Evolutionary conservation across 805 yeast species (phyloP).

Genomic region (Lipomyces yamadae): DNA sequence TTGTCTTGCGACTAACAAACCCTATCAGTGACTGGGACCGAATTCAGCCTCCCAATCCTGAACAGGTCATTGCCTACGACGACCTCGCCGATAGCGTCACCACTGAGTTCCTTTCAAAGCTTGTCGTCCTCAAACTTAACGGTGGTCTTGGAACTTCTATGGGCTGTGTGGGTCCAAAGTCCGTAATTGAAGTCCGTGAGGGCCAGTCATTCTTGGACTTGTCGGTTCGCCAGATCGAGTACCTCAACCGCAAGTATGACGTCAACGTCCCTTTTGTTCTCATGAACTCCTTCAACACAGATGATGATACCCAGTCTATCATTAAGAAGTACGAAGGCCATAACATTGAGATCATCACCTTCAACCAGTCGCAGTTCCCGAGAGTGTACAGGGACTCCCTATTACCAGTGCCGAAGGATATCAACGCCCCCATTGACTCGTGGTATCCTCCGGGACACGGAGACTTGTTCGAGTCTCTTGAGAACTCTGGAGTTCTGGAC

Average conservation of each 20-base stretch:
- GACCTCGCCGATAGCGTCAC: conserved; percentile 49
- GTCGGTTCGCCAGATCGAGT: conserved; percentile 89
- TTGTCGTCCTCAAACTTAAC: conserved; percentile 93
- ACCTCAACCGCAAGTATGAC: conserved; percentile 85
- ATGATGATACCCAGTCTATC: conserved; percentile 90
- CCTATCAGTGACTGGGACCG: conserved; percentile 76
- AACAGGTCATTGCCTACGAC: conserved; percentile 84
- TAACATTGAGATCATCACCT: conserved; percentile 90
- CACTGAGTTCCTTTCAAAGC: conserved; percentile 65
- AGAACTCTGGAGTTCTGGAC: conserved; percentile 89
- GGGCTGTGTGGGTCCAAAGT: conserved; percentile 99
- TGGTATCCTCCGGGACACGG: conserved; percentile 99
- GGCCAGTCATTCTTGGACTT: conserved; percentile 96
- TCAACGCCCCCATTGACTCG: conserved; percentile 73
- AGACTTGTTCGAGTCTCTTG: conserved; percentile 89
- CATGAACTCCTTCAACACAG: conserved; percentile 99
- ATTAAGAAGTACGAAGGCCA: conserved; percentile 97
- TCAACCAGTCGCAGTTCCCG: conserved; percentile 98
- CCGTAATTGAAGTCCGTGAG: conserved; percentile 97
- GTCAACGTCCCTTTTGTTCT: conserved; percentile 93
- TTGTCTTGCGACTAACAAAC: neutral
- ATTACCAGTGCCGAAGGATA: conserved; percentile 85
- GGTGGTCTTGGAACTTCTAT: conserved; percentile 99
- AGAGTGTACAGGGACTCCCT: conserved; percentile 94
- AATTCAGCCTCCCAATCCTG: conserved; percentile 86